Percentiles rank a stretch among this genome's conserved stretches.
These are phyloP conservation scores for Phytopythium ostracodes DNA, from an alignment of 352 stramenopile genomes.

Conservation along the genomic window DNA sequence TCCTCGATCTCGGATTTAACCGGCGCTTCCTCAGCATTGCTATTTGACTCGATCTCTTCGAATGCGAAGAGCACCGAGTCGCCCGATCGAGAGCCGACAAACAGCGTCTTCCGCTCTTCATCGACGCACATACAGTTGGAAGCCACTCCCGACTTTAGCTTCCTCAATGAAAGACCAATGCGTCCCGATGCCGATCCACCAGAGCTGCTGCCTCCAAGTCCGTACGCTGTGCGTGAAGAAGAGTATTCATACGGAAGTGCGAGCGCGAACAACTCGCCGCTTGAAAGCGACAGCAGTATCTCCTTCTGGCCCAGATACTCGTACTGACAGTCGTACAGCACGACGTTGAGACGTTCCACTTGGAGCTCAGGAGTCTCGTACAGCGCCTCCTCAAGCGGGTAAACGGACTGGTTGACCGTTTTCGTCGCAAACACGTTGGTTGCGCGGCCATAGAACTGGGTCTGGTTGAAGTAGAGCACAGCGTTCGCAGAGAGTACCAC, in stretches of 20 bases:
- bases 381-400: slow-evolving; percentile 55
- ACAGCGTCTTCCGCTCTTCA: slow-evolving; percentile 59
- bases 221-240: slow-evolving; percentile 28
- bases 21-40: slow-evolving; percentile 14
- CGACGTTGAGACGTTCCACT: slow-evolving; percentile 41
- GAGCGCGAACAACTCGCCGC: slow-evolving; percentile 61
- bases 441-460: slow-evolving; percentile 72
- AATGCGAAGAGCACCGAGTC: slow-evolving; percentile 73
- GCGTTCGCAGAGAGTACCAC: slow-evolving; percentile 77
- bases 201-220: slow-evolving; percentile 6
- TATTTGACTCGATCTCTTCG: slow-evolving; percentile 21
- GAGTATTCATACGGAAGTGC: slow-evolving; percentile 58
- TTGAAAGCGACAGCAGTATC: slow-evolving; percentile 53
- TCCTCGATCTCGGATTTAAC: slow-evolving; percentile 14
- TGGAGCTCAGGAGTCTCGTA: slow-evolving; percentile 57
- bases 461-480: slow-evolving; percentile 88
- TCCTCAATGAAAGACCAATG: slow-evolving; percentile 42
- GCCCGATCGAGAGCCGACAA: slow-evolving; percentile 75
- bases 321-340: slow-evolving; percentile 67
- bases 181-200: slow-evolving; percentile 10
- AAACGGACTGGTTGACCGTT: slow-evolving; percentile 70
- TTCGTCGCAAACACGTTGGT: slow-evolving; percentile 71
- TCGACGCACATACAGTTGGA: slow-evolving; percentile 63
- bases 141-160: slow-evolving; percentile 40
- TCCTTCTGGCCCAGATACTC: slow-evolving; percentile 71